A percentile compares a stretch with the other conserved stretches of the same genome.
Conservation (phyloP, 163 green algal genomes). For the Chloromonas sp. region DNA sequence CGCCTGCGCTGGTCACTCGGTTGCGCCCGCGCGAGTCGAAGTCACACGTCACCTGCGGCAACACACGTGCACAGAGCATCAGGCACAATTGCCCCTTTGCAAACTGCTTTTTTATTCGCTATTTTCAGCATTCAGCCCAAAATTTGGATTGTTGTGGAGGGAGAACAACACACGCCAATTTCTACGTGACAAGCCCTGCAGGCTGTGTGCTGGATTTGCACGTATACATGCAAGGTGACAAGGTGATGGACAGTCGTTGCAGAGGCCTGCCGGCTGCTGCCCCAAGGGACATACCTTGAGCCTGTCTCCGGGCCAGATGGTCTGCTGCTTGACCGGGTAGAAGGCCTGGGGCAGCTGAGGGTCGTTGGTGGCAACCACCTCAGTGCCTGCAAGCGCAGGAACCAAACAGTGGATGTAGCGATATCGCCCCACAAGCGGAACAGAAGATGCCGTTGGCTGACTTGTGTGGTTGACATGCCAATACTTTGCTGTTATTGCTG, state of each 20-base stretch:
- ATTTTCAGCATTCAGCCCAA: too few species aligned
- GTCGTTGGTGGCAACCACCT: slow-evolving; percentile 43
- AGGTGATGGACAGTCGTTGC: too few species aligned
- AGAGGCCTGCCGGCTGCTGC: too few species aligned
- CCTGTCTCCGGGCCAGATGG: slow-evolving; percentile 60
- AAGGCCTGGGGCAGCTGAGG: slow-evolving; percentile 81
- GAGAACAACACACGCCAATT: too few species aligned
- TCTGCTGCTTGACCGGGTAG: slow-evolving; percentile 42
- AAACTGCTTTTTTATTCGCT: too few species aligned
- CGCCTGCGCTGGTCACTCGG: slow-evolving; percentile 30
- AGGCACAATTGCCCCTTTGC: not conserved
- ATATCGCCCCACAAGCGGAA: not conserved
- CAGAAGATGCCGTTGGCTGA: not conserved
- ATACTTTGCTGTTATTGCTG: not conserved
- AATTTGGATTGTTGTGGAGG: too few species aligned
- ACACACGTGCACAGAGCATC: not conserved
- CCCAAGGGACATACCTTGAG: slow-evolving; percentile 32
- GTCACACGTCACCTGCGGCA: slow-evolving; percentile 55
- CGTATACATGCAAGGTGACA: too few species aligned
- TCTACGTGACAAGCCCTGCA: too few species aligned
- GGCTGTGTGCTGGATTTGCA: too few species aligned
- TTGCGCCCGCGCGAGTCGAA: slow-evolving; percentile 60
- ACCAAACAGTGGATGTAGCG: not conserved
- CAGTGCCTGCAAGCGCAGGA: slow-evolving; percentile 15
- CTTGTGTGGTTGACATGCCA: not conserved